Evolutionary conservation across 1,284 basidiomycete species (phyloP), one percentile per base, ranked within the genome.

Genomic region (Neotropicomus parvogracilis): DNA sequence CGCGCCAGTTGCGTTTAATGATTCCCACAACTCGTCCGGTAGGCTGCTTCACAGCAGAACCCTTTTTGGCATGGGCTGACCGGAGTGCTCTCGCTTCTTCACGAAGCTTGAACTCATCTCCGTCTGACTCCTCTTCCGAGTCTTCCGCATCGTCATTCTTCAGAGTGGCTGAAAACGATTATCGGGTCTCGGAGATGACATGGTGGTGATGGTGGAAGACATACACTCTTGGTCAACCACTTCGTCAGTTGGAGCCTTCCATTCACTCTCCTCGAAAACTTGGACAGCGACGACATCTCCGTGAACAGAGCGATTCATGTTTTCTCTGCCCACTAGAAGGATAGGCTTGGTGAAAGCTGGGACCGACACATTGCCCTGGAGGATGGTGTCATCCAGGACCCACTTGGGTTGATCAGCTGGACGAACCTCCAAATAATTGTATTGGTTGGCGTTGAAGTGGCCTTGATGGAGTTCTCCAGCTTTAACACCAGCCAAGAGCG

Each of bases 241-340:
- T 59, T 95, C 91, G 55, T 97, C 90, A 4, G 85, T 85, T 4
- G 94, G 89, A 0, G 91, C 86, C 65, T 91, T 93, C 97, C 97
- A 99, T 60, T 98, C 87, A 5, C 75, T 78, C 67, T 95, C 81
- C 17, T 87, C 81, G 49, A 98, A 87, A 0, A 99, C 74, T 64
- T 97, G 86, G 1, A 99, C 85, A 0, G 87, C 92, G 0, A 99
- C 94, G 14, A 97, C 71, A 62, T 99, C 97, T 1, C 97, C 95
- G 48, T 97, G 83, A 4, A 98, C 88, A 0, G 94, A 84, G 21
- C 97, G 83, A 65, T 99, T 99, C 90, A 98, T 97, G 49, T 91
- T 83, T 67, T 95, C 86, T 24, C 94, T 77, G 0, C 95, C 95
- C 17, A 92, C 78, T 2, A 99, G 75, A 8, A 99, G 74, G 10